These are phyloP conservation scores for Cutaneotrichosporon cyanovorans DNA, from an alignment of 1,284 basidiomycete genomes.

Conservation along the genomic window DNA sequence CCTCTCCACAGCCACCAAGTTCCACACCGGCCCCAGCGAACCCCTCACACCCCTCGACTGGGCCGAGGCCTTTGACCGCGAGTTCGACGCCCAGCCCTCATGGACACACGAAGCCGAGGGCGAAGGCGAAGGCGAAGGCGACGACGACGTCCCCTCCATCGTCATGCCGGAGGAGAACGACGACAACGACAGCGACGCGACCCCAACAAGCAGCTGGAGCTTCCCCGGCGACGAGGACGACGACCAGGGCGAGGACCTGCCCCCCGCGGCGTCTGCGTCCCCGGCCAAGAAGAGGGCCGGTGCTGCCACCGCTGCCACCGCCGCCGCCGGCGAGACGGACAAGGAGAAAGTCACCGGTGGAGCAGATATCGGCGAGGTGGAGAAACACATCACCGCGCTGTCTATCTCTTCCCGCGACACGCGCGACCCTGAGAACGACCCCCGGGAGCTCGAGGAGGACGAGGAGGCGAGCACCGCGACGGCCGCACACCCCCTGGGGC, in stretches of 20 bases:
- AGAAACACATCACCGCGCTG: neutral
- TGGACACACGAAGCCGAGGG: neutral
- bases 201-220: slow-evolving; percentile 24
- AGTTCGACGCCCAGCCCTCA: slow-evolving; percentile 21
- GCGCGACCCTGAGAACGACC: neutral
- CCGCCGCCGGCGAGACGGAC: too few species aligned
- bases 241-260: slow-evolving; percentile 36
- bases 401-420: too few species aligned
- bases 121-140: too few species aligned
- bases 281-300: neutral
- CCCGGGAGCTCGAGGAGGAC: slow-evolving; percentile 3
- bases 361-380: neutral
- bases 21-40: slow-evolving; percentile 9
- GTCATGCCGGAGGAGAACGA: slow-evolving; percentile 12
- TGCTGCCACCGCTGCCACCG: neutral
- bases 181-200: slow-evolving; percentile 25
- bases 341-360: slow-evolving; percentile 1
- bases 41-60: slow-evolving; percentile 40
- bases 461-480: neutral
- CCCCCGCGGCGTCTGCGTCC: slow-evolving; percentile 13
- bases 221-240: slow-evolving; percentile 33
- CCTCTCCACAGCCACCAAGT: neutral
- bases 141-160: slow-evolving; percentile 6
- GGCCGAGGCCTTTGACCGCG: slow-evolving; percentile 38
- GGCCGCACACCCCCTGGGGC: slow-evolving; percentile 33